Percentiles rank a stretch among this genome's conserved stretches.
Evolutionary conservation across 2,329 filamentous ascomycete genomes (phyloP).

Genomic region (Penicillium sp.): DNA sequence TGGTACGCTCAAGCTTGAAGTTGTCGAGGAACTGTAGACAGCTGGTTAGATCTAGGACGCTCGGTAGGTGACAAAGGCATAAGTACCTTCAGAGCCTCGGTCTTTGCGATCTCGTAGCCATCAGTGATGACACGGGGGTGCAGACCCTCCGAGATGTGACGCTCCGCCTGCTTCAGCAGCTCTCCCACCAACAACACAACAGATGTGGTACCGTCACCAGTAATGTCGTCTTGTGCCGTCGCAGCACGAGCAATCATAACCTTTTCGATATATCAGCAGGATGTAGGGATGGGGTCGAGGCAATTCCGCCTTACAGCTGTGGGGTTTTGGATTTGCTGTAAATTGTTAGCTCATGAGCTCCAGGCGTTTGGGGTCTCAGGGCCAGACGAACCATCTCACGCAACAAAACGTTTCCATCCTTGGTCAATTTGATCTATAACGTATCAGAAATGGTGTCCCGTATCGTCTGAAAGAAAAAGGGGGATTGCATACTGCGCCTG

Average conservation of each 20-base stretch:
- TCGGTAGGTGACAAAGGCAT: background rate
- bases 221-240: constrained; percentile 97
- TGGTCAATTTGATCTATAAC: constrained; percentile 91
- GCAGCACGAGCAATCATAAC: constrained; percentile 77
- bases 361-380: background rate
- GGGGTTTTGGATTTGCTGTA: constrained; percentile 90
- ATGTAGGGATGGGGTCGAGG: constrained; percentile 1
- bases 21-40: constrained; percentile 75
- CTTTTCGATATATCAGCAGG: constrained; percentile 35
- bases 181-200: constrained; percentile 95
- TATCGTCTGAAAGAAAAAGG: constrained; percentile 8
- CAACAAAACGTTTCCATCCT: constrained; percentile 88
- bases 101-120: constrained; percentile 95
- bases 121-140: constrained; percentile 97
- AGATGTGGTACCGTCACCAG: constrained; percentile 95
- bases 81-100: constrained; percentile 79
- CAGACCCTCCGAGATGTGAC: constrained; percentile 94
- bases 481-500: constrained; percentile 54
- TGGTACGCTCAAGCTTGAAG: constrained; percentile 86
- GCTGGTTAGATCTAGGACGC: constrained; percentile 15
- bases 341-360: constrained; percentile 32
- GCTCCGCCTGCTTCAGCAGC: constrained; percentile 94
- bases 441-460: constrained; percentile 16
- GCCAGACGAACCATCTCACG: constrained; percentile 60
- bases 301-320: constrained; percentile 68